Evolutionary conservation across 1,284 basidiomycete genomes (phyloP), one percentile per base, ranked within the genome.

Genomic region (Coriolopsis trogii): DNA sequence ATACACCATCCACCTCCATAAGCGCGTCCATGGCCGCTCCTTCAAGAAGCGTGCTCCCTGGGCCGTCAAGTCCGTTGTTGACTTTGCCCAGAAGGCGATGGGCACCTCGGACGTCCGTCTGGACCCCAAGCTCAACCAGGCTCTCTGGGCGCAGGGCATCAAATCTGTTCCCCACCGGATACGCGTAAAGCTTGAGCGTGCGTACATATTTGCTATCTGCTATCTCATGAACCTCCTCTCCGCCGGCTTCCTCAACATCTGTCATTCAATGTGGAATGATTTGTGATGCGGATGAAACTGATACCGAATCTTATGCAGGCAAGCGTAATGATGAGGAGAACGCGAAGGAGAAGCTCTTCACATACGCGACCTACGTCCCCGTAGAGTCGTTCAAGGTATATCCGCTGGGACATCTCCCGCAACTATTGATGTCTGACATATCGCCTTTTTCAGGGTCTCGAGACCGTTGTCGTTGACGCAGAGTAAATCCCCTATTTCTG

Each of bases 331-430:
- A 97, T 73, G 93, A 95, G 67, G 94, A 97, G 79, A 90, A 88
- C 66, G 93, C 94, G 58, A 96, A 95, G 80, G 95, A 98, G 81
- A 97, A 96, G 80, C 87, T 98, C 53, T 97, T 81, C 83, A 95
- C 93, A 45, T 91, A 94, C 70, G 95, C 91, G 58, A 84, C 84
- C 56, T 82, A 90, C 68, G 87, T 97, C 59, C 79, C 83, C 43
- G 90, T 92, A 47, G 73, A 79, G 40, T 80, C 89, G 47, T 95
- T 94, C 88, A 95, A 95, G 88, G 92, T 85, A 53, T 52, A 83
- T 68, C 15, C 28, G 38, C n/a, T 49, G 34, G 15, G 21, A 44
- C 18, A 15, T 20, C 2, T 43, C 24, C 16, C 15, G 34, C 26
- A 39, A 20, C 40, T 50, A 28, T 46, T 13, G 51, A 21, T 36